A percentile compares a stretch with the other conserved stretches of the same genome.
phyloP scores from a whole-genome alignment of 1,139 yeast genomes.

The Suhomyces chickasaworum region DNA sequence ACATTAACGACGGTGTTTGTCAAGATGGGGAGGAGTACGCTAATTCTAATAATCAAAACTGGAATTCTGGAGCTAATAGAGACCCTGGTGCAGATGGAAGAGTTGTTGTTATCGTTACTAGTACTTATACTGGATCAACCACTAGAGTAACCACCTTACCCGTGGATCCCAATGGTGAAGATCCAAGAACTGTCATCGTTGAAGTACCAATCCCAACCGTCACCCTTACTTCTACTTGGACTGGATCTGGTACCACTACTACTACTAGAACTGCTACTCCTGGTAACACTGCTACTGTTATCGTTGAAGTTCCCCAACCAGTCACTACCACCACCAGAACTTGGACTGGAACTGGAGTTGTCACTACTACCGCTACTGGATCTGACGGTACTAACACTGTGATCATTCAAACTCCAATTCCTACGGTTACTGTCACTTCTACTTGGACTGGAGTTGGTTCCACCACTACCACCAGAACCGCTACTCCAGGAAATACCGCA shows the following conservation, averaged over 20 bases:
- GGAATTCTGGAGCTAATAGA: slow-evolving; percentile 15
- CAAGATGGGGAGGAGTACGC: not conserved
- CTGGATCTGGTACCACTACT: not conserved
- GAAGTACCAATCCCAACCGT: not conserved
- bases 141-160: slow-evolving; percentile 14
- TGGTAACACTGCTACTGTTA: not conserved
- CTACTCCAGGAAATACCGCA: too few relatives aligned
- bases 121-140: slow-evolving; percentile 18
- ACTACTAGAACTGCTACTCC: not conserved
- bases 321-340: not conserved
- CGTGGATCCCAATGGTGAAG: slow-evolving; percentile 2
- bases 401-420: not conserved
- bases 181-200: slow-evolving; percentile 10
- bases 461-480: not conserved
- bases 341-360: not conserved
- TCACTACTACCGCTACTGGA: not conserved
- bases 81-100: slow-evolving; percentile 21
- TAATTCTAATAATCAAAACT: not conserved
- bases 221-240: not conserved
- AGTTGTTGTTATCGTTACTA: slow-evolving; percentile 19
- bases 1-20: not conserved
- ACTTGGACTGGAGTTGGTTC: not conserved
- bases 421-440: not conserved
- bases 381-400: not conserved
- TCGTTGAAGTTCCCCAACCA: not conserved